A percentile compares a stretch with the other conserved stretches of the same genome.
Evolutionary conservation across 2,329 filamentous ascomycete species (phyloP).

Genomic region (Calonectria leucothoes): DNA sequence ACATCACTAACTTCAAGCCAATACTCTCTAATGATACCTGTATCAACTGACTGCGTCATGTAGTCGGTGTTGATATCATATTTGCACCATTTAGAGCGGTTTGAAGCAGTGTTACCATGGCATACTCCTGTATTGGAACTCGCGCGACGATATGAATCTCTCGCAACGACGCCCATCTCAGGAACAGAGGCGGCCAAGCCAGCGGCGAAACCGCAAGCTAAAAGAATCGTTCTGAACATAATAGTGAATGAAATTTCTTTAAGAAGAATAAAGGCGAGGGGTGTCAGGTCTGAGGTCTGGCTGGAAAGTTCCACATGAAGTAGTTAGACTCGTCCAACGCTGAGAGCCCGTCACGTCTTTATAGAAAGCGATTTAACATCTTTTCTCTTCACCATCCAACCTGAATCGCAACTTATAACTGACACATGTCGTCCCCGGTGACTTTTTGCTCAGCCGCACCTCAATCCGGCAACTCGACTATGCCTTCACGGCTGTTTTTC

Average conservation of each 20-base stretch:
- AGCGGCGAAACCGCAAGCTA: not conserved
- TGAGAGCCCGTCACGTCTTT: not conserved
- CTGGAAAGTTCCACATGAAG: not conserved
- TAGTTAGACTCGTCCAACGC: not conserved
- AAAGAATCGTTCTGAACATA: not conserved
- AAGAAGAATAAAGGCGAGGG: not conserved
- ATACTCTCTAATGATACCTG: not conserved
- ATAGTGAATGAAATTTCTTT: not conserved
- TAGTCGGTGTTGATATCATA: not conserved
- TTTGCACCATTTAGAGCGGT: not conserved
- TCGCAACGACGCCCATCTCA: not conserved
- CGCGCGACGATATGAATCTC: not conserved
- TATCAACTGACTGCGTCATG: not conserved
- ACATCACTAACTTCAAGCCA: not conserved
- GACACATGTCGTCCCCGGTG: not conserved
- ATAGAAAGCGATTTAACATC: not conserved
- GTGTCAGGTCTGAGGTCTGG: not conserved
- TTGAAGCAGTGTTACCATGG: not conserved
- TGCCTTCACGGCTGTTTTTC: too few species aligned
- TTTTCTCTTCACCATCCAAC: not conserved
- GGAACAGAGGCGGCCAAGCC: not conserved
- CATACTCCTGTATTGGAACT: not conserved
- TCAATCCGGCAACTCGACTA: not conserved
- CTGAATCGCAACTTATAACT: not conserved
- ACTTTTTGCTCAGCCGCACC: not conserved